Evolutionary conservation across 2,329 filamentous ascomycete species (phyloP), one percentile per base, ranked within the genome.

Genomic region (Capronia americana): DNA sequence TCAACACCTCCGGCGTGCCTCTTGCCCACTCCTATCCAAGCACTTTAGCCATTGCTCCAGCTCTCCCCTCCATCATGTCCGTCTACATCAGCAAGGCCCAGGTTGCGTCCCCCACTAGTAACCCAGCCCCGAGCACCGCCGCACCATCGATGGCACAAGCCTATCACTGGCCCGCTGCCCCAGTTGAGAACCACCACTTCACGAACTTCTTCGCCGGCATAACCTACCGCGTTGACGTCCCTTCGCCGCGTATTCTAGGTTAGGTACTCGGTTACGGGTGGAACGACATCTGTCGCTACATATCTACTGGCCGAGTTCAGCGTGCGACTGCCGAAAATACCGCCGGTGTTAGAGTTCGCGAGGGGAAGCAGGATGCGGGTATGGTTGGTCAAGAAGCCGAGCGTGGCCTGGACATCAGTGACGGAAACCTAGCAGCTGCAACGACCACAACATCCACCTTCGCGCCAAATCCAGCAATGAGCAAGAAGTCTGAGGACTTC

Each of bases 211-310:
- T 67, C 48, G 17, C 4, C 17, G 68, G 66, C 14, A 41, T 70
- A 23, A 64, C 56, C 32, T 28, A 34, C 12, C 68, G 70, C 26
- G 61, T 65, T 24, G 50, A 62, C 17, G 26, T 60, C 20, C n/a
- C 51, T n/a, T 14, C 60, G 2, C 46, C 55, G 17, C 54, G 56
- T 12, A 57, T 67, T 20, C 20, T 69, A 10, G 64, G 63, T 30
- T 66, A 63, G 34, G 58, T 68, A 17, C 57, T 71, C 51, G 65
- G 65, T 56, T 71, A 71, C 48, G 68, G 70, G 11, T 71, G 68
- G 68, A 70, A 69, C 46, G 68, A 70, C 24, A 28, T 48, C n/a
- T 55, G 57, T 30, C 66, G 69, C 44, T 67, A 64, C 53, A 34
- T 70, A 30, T 62, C 48, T 5, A 63, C 65, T 3, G 68, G 68